Evolutionary conservation across 768 basidiomycete species (phyloP).

Genomic region (Termitomyces sp.): DNA sequence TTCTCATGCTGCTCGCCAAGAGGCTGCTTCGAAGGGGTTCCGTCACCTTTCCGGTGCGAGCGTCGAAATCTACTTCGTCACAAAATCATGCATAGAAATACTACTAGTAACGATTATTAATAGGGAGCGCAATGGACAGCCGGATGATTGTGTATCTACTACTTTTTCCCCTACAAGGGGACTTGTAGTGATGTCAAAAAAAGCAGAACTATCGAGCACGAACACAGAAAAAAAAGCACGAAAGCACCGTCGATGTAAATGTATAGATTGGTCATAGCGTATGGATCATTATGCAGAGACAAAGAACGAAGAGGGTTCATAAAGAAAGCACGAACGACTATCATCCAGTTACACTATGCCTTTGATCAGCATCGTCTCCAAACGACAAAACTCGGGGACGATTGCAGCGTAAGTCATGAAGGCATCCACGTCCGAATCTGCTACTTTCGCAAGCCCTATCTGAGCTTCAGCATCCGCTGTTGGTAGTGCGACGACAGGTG

Average conservation of each 20-base stretch:
- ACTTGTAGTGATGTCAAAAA: background rate
- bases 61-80: too few relatives aligned
- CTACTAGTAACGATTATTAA: constrained; percentile 7
- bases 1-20: too few relatives aligned
- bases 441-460: constrained; percentile 74
- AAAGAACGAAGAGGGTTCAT: background rate
- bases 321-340: background rate
- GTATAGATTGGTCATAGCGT: constrained; percentile 1
- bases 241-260: constrained; percentile 9
- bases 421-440: constrained; percentile 78
- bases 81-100: constrained; percentile 4
- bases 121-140: constrained; percentile 8
- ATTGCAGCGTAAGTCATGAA: constrained; percentile 84
- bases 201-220: constrained; percentile 2
- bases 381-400: constrained; percentile 75
- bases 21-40: too few relatives aligned
- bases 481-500: constrained; percentile 65
- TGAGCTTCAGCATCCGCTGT: constrained; percentile 71
- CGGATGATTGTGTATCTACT: constrained; percentile 11
- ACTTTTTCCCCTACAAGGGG: constrained; percentile 9
- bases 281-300: constrained; percentile 5
- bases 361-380: constrained; percentile 77
- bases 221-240: constrained; percentile 6
- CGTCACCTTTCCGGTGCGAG: too few relatives aligned
- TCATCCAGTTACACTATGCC: constrained; percentile 34